A percentile compares a stretch with the other conserved stretches of the same genome.
phyloP scores from a whole-genome alignment of 1,139 yeast genomes.

The Pichia sp. region DNA sequence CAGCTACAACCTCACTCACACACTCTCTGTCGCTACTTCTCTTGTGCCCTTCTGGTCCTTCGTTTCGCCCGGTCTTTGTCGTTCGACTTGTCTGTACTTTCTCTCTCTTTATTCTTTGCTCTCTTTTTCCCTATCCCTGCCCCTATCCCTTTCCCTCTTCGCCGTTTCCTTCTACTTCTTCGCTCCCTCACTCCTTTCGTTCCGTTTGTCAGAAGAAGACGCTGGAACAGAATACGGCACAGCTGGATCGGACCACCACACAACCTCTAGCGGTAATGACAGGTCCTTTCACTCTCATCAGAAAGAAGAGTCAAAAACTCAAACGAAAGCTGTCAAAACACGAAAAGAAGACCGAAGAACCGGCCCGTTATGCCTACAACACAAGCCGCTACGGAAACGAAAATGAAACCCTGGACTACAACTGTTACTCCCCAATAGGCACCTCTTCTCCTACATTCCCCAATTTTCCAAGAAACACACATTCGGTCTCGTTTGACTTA shows the following conservation, averaged over 20 bases:
- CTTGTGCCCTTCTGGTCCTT: neutral
- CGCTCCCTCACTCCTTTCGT: neutral
- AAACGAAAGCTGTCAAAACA: conserved; percentile 12
- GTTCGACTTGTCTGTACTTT: neutral
- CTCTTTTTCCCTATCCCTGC: neutral
- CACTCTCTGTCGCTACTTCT: neutral
- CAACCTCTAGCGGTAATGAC: conserved; percentile 7
- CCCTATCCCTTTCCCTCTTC: too few species aligned
- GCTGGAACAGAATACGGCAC: neutral
- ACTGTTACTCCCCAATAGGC: neutral
- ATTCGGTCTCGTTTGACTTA: conserved; percentile 12
- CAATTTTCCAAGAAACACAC: neutral
- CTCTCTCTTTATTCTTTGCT: neutral
- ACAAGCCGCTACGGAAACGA: neutral
- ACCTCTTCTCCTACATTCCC: neutral
- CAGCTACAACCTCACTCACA: neutral
- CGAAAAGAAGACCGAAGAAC: conserved; percentile 3
- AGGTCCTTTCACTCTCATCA: conserved; percentile 11
- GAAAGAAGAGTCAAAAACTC: conserved; percentile 15
- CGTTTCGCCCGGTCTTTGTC: neutral
- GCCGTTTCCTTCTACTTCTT: too few species aligned
- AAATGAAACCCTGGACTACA: neutral
- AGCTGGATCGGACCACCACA: neutral
- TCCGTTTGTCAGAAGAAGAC: neutral
- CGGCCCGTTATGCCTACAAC: neutral